Percentiles rank a stretch among this genome's conserved stretches.
These are phyloP conservation scores for Myrmaecium sp. DNA, from an alignment of 2,329 filamentous ascomycete genomes.

Conservation along the genomic window DNA sequence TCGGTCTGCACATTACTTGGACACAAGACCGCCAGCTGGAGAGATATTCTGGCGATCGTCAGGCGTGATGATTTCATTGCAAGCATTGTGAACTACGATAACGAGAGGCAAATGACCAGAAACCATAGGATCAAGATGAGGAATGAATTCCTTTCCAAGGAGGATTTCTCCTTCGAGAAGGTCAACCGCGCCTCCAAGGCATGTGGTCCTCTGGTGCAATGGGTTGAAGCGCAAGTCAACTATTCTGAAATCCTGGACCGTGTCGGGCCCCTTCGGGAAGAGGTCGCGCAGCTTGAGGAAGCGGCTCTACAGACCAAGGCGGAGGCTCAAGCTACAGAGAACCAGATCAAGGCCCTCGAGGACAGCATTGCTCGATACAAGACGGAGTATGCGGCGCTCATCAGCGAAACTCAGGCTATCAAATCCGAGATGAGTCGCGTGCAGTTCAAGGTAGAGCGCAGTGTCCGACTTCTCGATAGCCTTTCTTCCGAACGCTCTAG, in stretches of 20 bases:
- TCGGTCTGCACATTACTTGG: constrained; percentile 92
- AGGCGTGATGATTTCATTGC: constrained; percentile 93
- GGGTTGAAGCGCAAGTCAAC: constrained; percentile 90
- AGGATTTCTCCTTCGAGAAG: constrained; percentile 90
- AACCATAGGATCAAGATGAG: constrained; percentile 72
- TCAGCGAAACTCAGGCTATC: constrained; percentile 94
- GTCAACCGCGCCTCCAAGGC: constrained; percentile 94
- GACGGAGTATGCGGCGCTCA: constrained; percentile 84
- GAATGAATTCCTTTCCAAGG: constrained; percentile 77
- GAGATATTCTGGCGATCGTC: constrained; percentile 72
- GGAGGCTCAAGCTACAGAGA: constrained; percentile 78
- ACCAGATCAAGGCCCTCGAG: constrained; percentile 70
- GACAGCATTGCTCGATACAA: constrained; percentile 90
- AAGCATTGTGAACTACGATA: constrained; percentile 94
- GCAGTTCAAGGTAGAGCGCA: constrained; percentile 95
- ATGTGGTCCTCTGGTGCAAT: constrained; percentile 90
- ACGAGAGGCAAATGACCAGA: constrained; percentile 85
- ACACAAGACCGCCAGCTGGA: constrained; percentile 83
- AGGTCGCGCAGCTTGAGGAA: constrained; percentile 75
- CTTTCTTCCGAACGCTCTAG: constrained; percentile 81
- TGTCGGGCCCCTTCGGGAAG: constrained; percentile 79
- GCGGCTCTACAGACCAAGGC: constrained; percentile 84
- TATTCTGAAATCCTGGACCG: constrained; percentile 96
- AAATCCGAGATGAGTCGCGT: constrained; percentile 93
- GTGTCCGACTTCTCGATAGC: constrained; percentile 84